Base-by-base conservation (phyloP, 2,329 filamentous ascomycete genomes). In the Gnomoniopsis smithogilvyi region DNA sequence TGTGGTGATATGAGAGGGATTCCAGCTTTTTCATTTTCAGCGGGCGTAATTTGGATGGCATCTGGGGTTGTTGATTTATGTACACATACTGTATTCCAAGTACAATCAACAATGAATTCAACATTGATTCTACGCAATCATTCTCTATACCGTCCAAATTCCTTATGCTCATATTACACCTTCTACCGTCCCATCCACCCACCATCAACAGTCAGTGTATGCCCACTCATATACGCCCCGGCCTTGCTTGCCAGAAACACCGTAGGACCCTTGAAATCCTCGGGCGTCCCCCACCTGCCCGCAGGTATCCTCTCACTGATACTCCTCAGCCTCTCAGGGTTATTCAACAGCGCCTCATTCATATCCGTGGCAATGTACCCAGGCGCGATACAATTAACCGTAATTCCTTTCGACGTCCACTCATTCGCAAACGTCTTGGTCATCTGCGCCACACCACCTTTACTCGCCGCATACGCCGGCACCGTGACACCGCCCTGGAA, bases 351-450 rank as follows among this genome's bases (percentile, higher is more conserved):
- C 2, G 92, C 92, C 64, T 81, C 82, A 72, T 96, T 97, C 93
- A 96, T 96, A 62, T 96, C 92, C n/a, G 92, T 96, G 52, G 84
- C 90, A 66, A 96, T 91, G 73, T 96, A 96, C 0, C 92, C 92
- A 0, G 92, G 92, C 2, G 92, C 92, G 69, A 96, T 91, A 8
- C 89, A 91, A 72, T 96, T 96, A 45, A 96, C 92, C 1, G 83
- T 91, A 62, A 96, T 82, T 2, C 92, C 92, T 68, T 86, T 82
- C n/a, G 78, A 73, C 0, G 87, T 85, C 92, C 92, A 96, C 76
- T 96, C 91, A 70, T 96, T 96, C 50, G 87, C 86, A 59, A 96
- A 79, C 26, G 88, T 88, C 76, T 95, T 96, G 54, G 91, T 96
- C 60, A 96, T 74, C 76, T 96, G 92, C 6, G 85, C 88, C 0